Percentiles rank a stretch among this genome's conserved stretches.
These are phyloP conservation scores for Fusarium sp. DNA, from an alignment of 2,329 filamentous ascomycete species.

Conservation along the genomic window DNA sequence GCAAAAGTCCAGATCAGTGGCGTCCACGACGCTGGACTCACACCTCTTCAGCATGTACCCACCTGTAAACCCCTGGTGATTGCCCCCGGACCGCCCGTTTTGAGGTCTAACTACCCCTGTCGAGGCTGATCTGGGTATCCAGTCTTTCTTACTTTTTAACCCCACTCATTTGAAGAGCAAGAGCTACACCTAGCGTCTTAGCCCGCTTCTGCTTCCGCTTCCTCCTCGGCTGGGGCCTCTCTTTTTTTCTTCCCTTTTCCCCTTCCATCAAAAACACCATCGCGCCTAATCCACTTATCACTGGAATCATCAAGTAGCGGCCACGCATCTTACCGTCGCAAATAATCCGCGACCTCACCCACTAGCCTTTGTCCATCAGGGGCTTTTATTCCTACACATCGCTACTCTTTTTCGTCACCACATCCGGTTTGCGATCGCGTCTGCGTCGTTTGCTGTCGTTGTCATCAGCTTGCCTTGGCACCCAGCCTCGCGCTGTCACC, in stretches of 20 bases:
- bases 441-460: slow-evolving; percentile 37
- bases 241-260: slow-evolving; percentile 48
- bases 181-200: slow-evolving; percentile 31
- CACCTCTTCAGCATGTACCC: background rate
- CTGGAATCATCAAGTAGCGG: slow-evolving; percentile 34
- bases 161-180: background rate
- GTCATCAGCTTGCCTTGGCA: slow-evolving; percentile 29
- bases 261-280: slow-evolving; percentile 48
- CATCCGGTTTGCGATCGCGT: slow-evolving; percentile 34
- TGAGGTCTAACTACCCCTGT: background rate
- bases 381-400: slow-evolving; percentile 9
- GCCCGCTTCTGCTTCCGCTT: slow-evolving; percentile 34
- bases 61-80: background rate
- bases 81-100: background rate
- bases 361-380: slow-evolving; percentile 20
- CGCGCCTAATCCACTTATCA: slow-evolving; percentile 33
- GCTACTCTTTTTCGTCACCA: slow-evolving; percentile 4
- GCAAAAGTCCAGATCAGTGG: background rate
- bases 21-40: background rate
- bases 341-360: slow-evolving; percentile 11
- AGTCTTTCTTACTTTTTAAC: background rate
- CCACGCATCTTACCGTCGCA: slow-evolving; percentile 24
- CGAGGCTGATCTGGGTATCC: background rate
- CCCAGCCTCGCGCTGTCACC: slow-evolving; percentile 35
- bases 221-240: slow-evolving; percentile 45